Evolutionary conservation across 2,329 filamentous ascomycete species (phyloP), one percentile per base, ranked within the genome.

Genomic region (Sarocladium strictum): DNA sequence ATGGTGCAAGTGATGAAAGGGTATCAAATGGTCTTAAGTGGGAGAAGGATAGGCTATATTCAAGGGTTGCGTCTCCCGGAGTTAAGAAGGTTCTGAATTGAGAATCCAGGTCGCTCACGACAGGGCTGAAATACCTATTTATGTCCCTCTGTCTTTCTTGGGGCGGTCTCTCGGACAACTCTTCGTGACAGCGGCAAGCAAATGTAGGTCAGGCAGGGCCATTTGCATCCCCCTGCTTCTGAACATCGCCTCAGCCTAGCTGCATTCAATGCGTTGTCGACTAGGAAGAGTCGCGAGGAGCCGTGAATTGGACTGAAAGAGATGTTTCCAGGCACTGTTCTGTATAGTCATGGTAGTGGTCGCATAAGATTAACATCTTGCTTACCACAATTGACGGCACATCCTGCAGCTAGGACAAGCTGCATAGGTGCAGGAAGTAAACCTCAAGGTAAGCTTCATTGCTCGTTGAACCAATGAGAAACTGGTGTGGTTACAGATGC

Each of bases 1-100:
- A 68, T 68, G 9, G 3, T 63, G 54, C 17, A 19, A 43, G 35
- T 45, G 37, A 40, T n/a, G 17, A 9, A 7, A 40, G 37, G 17
- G 14, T 32, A 32, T 32, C 29, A 32, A 32, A 32, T 7, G 38
- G n/a, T 7, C 6, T 21, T 23, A 21, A 19, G 7, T 21, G 23
- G 38, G 38, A 17, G 17, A 17, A 23, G n/a, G 17, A 23, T 7
- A n/a, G 7, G 15, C 19, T n/a, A 38, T n/a, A 9, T 10, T 9
- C 9, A 38, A 38, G 15, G 32, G 32, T 9, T 9, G 32, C 32
- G 32, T n/a, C n/a, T n/a, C n/a, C 9, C 38, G 38, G 7, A 21
- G 9, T 5, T 6, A 27, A 27, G 43, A 27, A 29, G 9, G 23
- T 6, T n/a, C 43, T 27, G 24, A 24, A 27, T 7, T 12, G 3